phyloP scores from a whole-genome alignment of 2,329 filamentous ascomycete species.

The Leptographium wingfieldii region DNA sequence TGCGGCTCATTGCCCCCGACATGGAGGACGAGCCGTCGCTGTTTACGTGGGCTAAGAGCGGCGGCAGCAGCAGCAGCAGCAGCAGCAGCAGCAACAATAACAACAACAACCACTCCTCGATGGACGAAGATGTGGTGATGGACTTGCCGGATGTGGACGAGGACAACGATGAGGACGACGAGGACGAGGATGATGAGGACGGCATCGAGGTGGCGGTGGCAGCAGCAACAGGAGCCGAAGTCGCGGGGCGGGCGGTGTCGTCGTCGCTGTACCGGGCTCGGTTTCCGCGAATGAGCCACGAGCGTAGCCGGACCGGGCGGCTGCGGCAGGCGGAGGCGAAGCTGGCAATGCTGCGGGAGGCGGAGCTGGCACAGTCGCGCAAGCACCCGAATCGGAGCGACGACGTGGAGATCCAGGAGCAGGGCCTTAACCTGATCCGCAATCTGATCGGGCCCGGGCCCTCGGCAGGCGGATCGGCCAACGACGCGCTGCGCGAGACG shows the following conservation, averaged over 20 bases:
- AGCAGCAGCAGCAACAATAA: constrained; percentile 18
- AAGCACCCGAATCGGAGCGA: constrained; percentile 52
- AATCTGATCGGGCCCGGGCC: constrained; percentile 55
- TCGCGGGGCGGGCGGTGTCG: neutral
- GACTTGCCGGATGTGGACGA: neutral
- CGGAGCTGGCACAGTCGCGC: constrained; percentile 54
- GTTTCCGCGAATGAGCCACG: constrained; percentile 10
- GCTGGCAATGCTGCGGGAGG: constrained; percentile 43
- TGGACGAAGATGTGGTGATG: neutral
- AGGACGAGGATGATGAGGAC: neutral
- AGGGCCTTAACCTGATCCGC: constrained; percentile 77
- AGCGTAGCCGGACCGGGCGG: constrained; percentile 23
- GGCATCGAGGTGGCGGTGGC: neutral
- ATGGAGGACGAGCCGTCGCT: constrained; percentile 36
- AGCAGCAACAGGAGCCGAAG: neutral
- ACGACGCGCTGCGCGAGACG: constrained; percentile 38
- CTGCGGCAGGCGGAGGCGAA: constrained; percentile 37
- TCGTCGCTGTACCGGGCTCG: constrained; percentile 11
- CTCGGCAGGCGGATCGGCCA: constrained; percentile 19
- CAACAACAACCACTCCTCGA: neutral
- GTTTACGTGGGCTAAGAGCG: constrained; percentile 17
- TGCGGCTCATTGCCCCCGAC: constrained; percentile 60
- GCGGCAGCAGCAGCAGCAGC: constrained; percentile 5
- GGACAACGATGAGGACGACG: neutral
- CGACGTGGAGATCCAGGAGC: constrained; percentile 77